phyloP scores from a whole-genome alignment of 2,329 filamentous ascomycete species.

The Coniochaeta hoffmannii region DNA sequence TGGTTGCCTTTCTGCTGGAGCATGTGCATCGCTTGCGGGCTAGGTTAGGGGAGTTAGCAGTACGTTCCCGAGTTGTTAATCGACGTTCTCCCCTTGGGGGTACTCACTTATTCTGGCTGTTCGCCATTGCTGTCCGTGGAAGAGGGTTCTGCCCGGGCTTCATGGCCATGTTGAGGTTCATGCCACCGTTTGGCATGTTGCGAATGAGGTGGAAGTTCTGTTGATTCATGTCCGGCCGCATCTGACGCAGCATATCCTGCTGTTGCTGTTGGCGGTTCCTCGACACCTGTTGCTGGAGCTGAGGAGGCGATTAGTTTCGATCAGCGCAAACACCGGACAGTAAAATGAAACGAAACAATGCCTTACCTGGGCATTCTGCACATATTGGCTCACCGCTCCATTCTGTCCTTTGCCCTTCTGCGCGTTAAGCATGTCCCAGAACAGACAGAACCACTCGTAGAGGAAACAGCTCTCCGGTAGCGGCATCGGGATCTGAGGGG shows the following conservation, averaged over 20 bases:
- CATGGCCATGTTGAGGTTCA: conserved; percentile 50
- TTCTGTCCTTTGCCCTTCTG: conserved; percentile 64
- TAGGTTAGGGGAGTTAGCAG: conserved; percentile 18
- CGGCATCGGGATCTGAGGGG: conserved; percentile 59
- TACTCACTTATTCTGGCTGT: conserved; percentile 65
- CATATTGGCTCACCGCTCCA: conserved; percentile 64
- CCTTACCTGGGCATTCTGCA: conserved; percentile 80
- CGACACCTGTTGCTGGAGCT: conserved; percentile 41
- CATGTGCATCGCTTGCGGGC: conserved; percentile 63
- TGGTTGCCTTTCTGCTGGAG: conserved; percentile 60
- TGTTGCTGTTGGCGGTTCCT: conserved; percentile 69
- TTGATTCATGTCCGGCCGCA: conserved; percentile 53
- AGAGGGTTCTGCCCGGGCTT: conserved; percentile 53
- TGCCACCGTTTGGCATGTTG: conserved; percentile 52
- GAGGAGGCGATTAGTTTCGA: background rate
- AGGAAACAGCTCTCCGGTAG: conserved; percentile 72
- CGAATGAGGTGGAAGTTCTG: conserved; percentile 60
- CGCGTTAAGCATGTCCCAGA: conserved; percentile 91
- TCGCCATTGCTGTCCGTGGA: conserved; percentile 70
- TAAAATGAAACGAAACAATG: too few species aligned
- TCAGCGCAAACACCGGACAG: conserved; percentile 5
- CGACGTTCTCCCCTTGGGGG: background rate
- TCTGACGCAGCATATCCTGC: conserved; percentile 67
- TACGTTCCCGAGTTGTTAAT: background rate
- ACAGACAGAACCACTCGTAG: conserved; percentile 96